Conservation (phyloP, 2,329 filamentous ascomycete genomes). For the Ophiosphaerella narmari region DNA sequence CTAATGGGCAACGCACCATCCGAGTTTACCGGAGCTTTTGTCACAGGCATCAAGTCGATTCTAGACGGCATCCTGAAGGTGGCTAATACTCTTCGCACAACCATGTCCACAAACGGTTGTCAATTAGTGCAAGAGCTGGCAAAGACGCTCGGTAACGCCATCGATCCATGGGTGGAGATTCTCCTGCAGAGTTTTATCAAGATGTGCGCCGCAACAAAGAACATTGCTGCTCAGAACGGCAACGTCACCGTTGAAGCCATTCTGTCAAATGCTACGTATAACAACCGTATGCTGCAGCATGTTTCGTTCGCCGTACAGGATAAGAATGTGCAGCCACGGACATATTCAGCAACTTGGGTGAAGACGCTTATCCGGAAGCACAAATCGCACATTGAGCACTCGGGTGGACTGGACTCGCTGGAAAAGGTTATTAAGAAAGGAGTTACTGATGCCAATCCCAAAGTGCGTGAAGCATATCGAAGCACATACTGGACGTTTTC, state of each 20-base stretch:
- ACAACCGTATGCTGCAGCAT: constrained; percentile 80
- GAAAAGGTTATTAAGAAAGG: constrained; percentile 91
- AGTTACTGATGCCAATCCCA: constrained; percentile 85
- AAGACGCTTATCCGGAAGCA: constrained; percentile 81
- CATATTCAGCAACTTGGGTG: constrained; percentile 80
- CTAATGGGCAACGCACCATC: constrained; percentile 81
- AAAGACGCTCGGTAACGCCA: constrained; percentile 71
- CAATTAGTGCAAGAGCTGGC: constrained; percentile 84
- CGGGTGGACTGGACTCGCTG: constrained; percentile 78
- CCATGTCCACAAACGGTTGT: constrained; percentile 85
- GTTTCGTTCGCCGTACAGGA: constrained; percentile 82
- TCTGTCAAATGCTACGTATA: constrained; percentile 79
- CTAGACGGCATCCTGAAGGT: constrained; percentile 90
- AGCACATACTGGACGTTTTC: constrained; percentile 86
- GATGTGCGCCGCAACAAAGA: constrained; percentile 86
- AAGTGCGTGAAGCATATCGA: constrained; percentile 84
- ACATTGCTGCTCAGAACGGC: constrained; percentile 84
- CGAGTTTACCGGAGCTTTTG: constrained; percentile 74
- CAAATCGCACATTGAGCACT: constrained; percentile 82
- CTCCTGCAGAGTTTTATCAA: constrained; percentile 89
- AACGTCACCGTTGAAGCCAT: constrained; percentile 81
- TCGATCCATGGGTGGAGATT: constrained; percentile 89
- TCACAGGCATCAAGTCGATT: constrained; percentile 71
- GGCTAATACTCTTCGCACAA: constrained; percentile 81
- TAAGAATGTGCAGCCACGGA: constrained; percentile 88